phyloP scores from a whole-genome alignment of 805 yeast genomes.

The Isabelozyma heimii region DNA sequence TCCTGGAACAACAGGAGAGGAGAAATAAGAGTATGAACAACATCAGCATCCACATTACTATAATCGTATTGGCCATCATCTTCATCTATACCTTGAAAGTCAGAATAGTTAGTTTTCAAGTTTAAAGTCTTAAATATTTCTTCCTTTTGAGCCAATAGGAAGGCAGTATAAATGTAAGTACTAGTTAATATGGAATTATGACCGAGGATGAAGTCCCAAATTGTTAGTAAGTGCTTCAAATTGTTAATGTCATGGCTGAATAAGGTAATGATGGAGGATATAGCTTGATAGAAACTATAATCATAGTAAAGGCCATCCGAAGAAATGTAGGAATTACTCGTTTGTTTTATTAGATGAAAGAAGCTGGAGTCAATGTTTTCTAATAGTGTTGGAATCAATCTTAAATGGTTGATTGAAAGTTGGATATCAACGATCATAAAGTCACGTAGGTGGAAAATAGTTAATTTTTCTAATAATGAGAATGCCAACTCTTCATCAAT shows the following conservation, averaged over 20 bases:
- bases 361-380: slow-evolving; percentile 44
- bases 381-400: slow-evolving; percentile 63
- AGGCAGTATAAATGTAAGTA: slow-evolving; percentile 60
- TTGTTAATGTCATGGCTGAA: slow-evolving; percentile 69
- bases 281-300: slow-evolving; percentile 52
- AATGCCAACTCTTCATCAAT: slow-evolving; percentile 33
- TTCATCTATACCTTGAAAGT: background rate
- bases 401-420: slow-evolving; percentile 63
- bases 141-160: slow-evolving; percentile 46
- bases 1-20: slow-evolving; percentile 26
- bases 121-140: slow-evolving; percentile 33
- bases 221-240: slow-evolving; percentile 45
- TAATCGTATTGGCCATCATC: slow-evolving; percentile 7
- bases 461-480: slow-evolving; percentile 50
- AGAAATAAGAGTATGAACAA: slow-evolving; percentile 33
- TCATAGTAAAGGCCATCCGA: slow-evolving; percentile 28
- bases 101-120: slow-evolving; percentile 2
- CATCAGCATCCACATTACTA: slow-evolving; percentile 25
- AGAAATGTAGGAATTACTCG: slow-evolving; percentile 20
- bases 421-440: slow-evolving; percentile 74
- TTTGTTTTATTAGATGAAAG: slow-evolving; percentile 41
- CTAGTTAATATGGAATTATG: slow-evolving; percentile 52
- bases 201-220: slow-evolving; percentile 71
- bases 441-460: slow-evolving; percentile 70
- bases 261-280: slow-evolving; percentile 75